Conservation (phyloP, 75 land plant genomes). For the Selaginella tamariscina region DNA sequence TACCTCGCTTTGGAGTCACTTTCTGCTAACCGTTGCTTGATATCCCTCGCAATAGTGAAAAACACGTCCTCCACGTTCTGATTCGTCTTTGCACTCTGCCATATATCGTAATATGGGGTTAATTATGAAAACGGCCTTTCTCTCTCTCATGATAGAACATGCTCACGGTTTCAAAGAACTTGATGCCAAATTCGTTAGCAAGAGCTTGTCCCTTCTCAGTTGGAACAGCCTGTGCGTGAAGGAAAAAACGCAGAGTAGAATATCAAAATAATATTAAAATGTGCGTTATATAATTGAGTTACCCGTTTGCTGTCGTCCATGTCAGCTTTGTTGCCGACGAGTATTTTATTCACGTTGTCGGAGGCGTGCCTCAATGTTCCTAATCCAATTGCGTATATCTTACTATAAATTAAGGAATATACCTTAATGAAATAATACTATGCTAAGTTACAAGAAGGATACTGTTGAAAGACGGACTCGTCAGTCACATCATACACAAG, state of each 20-base stretch:
- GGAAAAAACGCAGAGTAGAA: not conserved
- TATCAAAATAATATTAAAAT: too few relatives aligned
- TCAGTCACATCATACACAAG: slow-evolving; percentile 25
- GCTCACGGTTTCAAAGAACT: slow-evolving; percentile 4
- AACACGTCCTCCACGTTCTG: slow-evolving; percentile 70
- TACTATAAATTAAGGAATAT: too few relatives aligned
- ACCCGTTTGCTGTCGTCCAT: slow-evolving; percentile 9
- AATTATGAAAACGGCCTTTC: too few relatives aligned
- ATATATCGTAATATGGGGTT: too few relatives aligned
- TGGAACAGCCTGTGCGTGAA: slow-evolving; percentile 1
- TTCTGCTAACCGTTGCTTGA: slow-evolving; percentile 75
- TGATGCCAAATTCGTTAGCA: slow-evolving; percentile 2
- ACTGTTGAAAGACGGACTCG: slow-evolving; percentile 23
- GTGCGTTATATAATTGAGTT: too few relatives aligned
- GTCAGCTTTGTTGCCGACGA: slow-evolving; percentile 12
- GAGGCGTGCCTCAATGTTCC: slow-evolving; percentile 10
- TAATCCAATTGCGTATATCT: slow-evolving; percentile 9
- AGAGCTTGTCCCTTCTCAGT: slow-evolving; percentile 9
- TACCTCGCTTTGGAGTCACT: slow-evolving; percentile 65
- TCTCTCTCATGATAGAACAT: too few relatives aligned
- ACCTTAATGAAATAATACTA: too few relatives aligned
- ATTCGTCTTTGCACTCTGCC: slow-evolving; percentile 85
- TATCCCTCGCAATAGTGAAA: slow-evolving; percentile 78
- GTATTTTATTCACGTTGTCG: slow-evolving; percentile 3
- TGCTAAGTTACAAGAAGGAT: too few relatives aligned